phyloP scores from a whole-genome alignment of 2,329 filamentous ascomycete species.

The Zymoseptoria pseudotritici region DNA sequence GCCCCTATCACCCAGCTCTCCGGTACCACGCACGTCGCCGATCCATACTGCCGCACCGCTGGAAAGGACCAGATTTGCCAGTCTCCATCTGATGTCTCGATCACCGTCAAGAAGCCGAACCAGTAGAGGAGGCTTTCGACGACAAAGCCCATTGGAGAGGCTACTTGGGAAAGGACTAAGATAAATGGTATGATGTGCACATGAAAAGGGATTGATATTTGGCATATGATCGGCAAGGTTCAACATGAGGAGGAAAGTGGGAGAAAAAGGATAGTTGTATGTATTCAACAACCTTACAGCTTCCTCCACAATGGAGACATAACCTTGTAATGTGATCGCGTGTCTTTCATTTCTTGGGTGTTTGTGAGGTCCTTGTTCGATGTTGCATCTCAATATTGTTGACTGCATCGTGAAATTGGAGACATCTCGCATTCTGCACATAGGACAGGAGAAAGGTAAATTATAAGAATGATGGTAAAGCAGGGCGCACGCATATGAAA shows the following conservation, averaged over 20 bases:
- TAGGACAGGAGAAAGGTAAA: no score
- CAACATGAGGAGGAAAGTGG: neutral
- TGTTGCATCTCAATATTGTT: neutral
- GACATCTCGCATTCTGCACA: no score
- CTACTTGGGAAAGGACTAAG: no score
- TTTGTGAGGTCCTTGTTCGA: neutral
- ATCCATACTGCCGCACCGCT: conserved; percentile 4
- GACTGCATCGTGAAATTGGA: no score
- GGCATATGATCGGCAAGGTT: neutral
- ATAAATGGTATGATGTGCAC: neutral
- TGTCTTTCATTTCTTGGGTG: neutral
- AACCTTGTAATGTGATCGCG: neutral
- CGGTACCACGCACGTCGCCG: neutral
- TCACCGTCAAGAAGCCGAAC: no score
- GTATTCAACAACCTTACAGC: neutral
- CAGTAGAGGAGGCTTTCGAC: neutral
- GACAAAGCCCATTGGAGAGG: neutral
- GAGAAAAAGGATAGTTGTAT: neutral
- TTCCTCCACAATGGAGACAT: neutral
- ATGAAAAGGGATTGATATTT: neutral
- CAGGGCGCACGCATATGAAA: no score
- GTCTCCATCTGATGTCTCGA: no score
- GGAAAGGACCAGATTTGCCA: neutral
- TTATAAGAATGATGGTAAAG: no score
- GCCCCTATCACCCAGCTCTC: neutral